Evolutionary conservation across 257 asterid species (phyloP), one percentile per base, ranked within the genome.

Genomic region (Nicotiana tabacum): DNA sequence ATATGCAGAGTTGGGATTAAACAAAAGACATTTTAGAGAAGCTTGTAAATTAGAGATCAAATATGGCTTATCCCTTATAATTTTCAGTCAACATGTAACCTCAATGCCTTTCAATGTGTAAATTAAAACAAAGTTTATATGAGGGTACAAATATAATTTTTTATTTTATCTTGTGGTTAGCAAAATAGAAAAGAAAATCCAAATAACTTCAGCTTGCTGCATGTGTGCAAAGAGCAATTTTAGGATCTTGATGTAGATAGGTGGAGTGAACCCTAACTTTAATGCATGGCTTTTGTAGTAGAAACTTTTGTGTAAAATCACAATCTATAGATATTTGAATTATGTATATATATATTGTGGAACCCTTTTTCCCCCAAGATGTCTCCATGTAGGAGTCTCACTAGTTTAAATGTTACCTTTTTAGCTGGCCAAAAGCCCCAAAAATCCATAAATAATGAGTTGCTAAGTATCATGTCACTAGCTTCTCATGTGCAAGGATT

Each of bases 361-460:
- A 78, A 85, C 85, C 86, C 87, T 81, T 88, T 81, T n/a, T 72
- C 21, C 84, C 32, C 30, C 1, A 66, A 24, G 79, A 70, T 91
- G 97, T 92, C 92, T 89, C 98, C 90, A 88, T 82, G 82, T 37
- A 88, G 95, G 95, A 87, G 87, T 89, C 90, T 86, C 84, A 87
- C 60, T 85, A 60, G 88, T 82, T 83, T 64, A 82, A 86, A 60
- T 83, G 90, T 48, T 87, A 83, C 84, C 86, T 67, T 68, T 83
- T 84, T 70, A 84, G 90, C 86, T 85, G 87, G 85, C 94, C 88
- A 85, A 81, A 77, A 83, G 82, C 53, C 58, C 77, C 85, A 62
- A 86, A 60, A 55, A 86, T 77, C 83, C 65, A 81, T 86, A 77
- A 79, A 43, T 17, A 66, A 78, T 43, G 82, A 77, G 30, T 57